Percentiles rank a stretch among this genome's conserved stretches.
Evolutionary conservation across 345 rosid genomes (phyloP).

Genomic region (Sonneratia alba): DNA sequence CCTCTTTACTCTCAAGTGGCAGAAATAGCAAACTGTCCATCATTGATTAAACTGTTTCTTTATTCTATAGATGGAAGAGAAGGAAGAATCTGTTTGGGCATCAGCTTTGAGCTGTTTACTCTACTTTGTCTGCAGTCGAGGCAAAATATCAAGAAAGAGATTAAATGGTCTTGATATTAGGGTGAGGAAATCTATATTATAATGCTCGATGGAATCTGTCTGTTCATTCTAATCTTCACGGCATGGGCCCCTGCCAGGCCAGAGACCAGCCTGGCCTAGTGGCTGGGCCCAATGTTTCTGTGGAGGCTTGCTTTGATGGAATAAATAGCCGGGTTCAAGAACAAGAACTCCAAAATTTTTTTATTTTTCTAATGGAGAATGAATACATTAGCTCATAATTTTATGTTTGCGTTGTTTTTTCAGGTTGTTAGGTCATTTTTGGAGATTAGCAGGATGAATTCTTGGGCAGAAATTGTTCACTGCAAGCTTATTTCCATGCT

Average conservation of each 20-base stretch:
- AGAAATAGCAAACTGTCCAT: neutral
- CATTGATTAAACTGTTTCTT: neutral
- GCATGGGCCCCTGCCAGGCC: neutral
- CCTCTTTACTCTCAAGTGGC: neutral
- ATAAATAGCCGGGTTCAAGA: neutral
- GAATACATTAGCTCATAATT: neutral
- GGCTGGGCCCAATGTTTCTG: neutral
- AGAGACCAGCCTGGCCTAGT: neutral
- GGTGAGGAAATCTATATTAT: constrained; percentile 32
- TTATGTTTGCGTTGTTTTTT: constrained; percentile 6
- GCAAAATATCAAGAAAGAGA: constrained; percentile 65
- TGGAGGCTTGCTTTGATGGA: neutral
- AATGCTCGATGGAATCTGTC: neutral
- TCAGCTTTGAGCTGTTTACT: constrained; percentile 94
- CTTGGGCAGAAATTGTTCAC: constrained; percentile 97
- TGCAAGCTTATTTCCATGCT: constrained; percentile 85
- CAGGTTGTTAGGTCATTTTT: constrained; percentile 84
- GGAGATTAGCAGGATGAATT: constrained; percentile 61
- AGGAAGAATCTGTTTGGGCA: constrained; percentile 92
- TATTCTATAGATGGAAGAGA: constrained; percentile 63
- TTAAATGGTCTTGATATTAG: constrained; percentile 96
- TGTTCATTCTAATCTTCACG: neutral
- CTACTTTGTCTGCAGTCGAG: constrained; percentile 86
- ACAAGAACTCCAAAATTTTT: neutral
- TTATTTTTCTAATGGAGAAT: neutral